Evolutionary conservation across 2,329 filamentous ascomycete genomes (phyloP).

Genomic region (Colletotrichum lentis): DNA sequence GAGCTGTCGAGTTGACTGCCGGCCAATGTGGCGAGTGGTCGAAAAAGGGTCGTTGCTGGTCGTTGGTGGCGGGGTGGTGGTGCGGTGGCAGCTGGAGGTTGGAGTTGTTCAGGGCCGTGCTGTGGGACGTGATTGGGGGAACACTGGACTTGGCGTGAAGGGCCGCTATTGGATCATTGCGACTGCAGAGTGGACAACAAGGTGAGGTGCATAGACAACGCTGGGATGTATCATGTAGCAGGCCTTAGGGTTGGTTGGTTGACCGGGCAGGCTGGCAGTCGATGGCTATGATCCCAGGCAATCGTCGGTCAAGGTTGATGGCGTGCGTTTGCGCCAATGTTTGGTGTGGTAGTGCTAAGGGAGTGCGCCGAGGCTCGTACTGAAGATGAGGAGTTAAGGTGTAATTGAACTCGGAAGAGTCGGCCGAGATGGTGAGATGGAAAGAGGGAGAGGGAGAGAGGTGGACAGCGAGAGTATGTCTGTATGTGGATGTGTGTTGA

Average conservation of each 20-base stretch:
- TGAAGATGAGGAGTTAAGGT: background rate
- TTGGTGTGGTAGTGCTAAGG: constrained; percentile 3
- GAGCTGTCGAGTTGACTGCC: constrained; percentile 15
- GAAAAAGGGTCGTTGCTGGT: constrained; percentile 11
- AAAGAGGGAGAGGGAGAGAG: background rate
- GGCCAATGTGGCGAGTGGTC: constrained; percentile 11
- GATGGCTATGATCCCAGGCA: background rate
- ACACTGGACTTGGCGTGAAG: constrained; percentile 44
- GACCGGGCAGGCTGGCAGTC: background rate
- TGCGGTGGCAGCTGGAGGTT: constrained; percentile 28
- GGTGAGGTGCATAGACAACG: constrained; percentile 34
- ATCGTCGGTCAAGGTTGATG: constrained; percentile 4
- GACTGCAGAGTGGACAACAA: constrained; percentile 18
- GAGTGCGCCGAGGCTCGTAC: background rate
- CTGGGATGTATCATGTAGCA: constrained; percentile 20
- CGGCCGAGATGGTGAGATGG: background rate
- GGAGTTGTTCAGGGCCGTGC: constrained; percentile 33
- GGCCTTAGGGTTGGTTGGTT: background rate
- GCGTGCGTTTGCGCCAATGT: background rate
- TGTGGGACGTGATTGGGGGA: constrained; percentile 36
- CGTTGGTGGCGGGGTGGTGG: background rate
- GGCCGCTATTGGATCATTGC: constrained; percentile 44
- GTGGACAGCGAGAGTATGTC: no score
- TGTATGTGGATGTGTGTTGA: no score
- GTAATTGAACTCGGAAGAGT: background rate